A percentile compares a stretch with the other conserved stretches of the same genome.
phyloP scores from a whole-genome alignment of 1,284 basidiomycete genomes.

The Coniophora puteana region DNA sequence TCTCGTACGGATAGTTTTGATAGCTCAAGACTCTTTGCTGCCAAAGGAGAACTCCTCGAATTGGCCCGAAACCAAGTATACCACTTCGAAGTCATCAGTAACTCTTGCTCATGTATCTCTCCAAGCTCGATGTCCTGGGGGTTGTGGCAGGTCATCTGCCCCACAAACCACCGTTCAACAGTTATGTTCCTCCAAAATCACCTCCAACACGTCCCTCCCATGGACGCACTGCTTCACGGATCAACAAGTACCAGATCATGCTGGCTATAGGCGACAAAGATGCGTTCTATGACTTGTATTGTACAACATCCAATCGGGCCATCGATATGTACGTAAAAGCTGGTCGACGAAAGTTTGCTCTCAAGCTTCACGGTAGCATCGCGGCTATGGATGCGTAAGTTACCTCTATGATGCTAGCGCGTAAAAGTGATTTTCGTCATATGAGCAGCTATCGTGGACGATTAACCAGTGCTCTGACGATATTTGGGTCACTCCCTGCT shows the following conservation, averaged over 20 bases:
- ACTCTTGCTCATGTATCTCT: constrained; percentile 5
- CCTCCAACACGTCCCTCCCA: constrained; percentile 13
- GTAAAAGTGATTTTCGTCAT: constrained; percentile 11
- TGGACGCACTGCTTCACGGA: constrained; percentile 30
- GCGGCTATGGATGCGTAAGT: constrained; percentile 85
- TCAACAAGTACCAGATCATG: constrained; percentile 66
- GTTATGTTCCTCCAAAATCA: constrained; percentile 26
- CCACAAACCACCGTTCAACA: constrained; percentile 65
- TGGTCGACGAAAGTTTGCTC: constrained; percentile 77
- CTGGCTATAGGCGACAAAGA: constrained; percentile 55
- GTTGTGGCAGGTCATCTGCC: constrained; percentile 73
- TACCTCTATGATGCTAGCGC: constrained; percentile 6
- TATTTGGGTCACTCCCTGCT: constrained; percentile 74
- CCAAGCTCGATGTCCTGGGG: constrained; percentile 81
- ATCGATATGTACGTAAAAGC: constrained; percentile 81
- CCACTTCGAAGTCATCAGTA: constrained; percentile 5
- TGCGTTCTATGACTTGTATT: constrained; percentile 74
- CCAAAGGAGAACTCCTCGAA: constrained; percentile 80
- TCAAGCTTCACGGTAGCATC: constrained; percentile 79
- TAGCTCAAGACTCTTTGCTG: constrained; percentile 54
- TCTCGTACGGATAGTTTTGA: constrained; percentile 41
- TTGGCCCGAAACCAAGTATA: constrained; percentile 77
- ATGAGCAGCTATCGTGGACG: constrained; percentile 60
- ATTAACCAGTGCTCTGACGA: constrained; percentile 56
- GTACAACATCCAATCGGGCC: constrained; percentile 71